Percentiles rank a stretch among this genome's conserved stretches.
These are phyloP conservation scores for Yarrowia sp. DNA, from an alignment of 805 yeast genomes.

Conservation along the genomic window DNA sequence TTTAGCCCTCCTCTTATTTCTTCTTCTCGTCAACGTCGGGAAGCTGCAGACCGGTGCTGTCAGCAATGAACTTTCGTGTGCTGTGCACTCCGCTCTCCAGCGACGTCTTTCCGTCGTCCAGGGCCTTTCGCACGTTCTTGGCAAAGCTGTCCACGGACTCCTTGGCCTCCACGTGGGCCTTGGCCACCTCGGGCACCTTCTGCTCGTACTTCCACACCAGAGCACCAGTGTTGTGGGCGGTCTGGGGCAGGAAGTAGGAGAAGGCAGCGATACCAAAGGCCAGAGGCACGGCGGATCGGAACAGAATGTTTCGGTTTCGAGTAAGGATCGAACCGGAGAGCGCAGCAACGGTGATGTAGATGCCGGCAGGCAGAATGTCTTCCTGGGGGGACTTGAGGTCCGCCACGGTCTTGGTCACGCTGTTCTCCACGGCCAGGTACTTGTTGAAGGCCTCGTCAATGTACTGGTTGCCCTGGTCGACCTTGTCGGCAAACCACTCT, in stretches of 20 bases:
- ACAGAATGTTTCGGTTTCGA: slow-evolving; percentile 65
- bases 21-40: slow-evolving; percentile 61
- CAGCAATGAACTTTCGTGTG: slow-evolving; percentile 57
- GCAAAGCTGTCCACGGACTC: slow-evolving; percentile 57
- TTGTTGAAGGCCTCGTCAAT: slow-evolving; percentile 58
- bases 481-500: slow-evolving; percentile 51
- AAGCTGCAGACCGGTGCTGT: slow-evolving; percentile 71
- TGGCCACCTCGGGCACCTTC: slow-evolving; percentile 67
- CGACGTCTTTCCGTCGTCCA: slow-evolving; percentile 52
- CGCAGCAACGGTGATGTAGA: slow-evolving; percentile 72
- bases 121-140: slow-evolving; percentile 55
- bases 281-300: slow-evolving; percentile 65
- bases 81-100: slow-evolving; percentile 53
- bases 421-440: slow-evolving; percentile 66
- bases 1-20: slow-evolving; percentile 26
- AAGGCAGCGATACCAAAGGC: slow-evolving; percentile 69
- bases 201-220: slow-evolving; percentile 69
- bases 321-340: slow-evolving; percentile 76
- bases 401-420: slow-evolving; percentile 67
- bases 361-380: slow-evolving; percentile 71
- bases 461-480: slow-evolving; percentile 51
- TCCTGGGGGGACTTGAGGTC: slow-evolving; percentile 69
- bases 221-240: slow-evolving; percentile 65
- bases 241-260: slow-evolving; percentile 72
- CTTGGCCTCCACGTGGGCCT: slow-evolving; percentile 62